Evolutionary conservation across 73 alveolate species (phyloP).

Genomic region (Uronychia binucleata): DNA sequence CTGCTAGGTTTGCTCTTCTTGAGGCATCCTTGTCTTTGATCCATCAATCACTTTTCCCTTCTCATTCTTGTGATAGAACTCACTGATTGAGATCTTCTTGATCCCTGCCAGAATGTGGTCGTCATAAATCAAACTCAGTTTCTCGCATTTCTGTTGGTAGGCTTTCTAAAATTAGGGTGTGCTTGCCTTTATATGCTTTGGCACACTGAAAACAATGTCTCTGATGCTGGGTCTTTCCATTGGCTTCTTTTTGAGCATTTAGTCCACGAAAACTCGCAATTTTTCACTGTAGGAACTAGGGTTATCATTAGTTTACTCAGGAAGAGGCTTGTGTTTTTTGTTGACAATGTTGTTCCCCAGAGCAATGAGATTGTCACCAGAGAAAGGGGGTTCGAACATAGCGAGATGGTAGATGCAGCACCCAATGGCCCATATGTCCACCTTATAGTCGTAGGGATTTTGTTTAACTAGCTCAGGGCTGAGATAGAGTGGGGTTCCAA

Average conservation of each 20-base stretch:
- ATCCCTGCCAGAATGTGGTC: background rate
- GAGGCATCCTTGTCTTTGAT: no score
- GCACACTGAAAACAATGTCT: constrained; percentile 11
- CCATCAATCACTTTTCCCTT: no score
- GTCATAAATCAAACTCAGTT: background rate
- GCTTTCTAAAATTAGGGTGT: background rate
- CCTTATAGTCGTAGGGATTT: constrained; percentile 84
- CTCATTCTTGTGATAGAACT: no score
- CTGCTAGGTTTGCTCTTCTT: no score
- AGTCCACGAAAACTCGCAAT: constrained; percentile 2
- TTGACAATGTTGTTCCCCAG: constrained; percentile 75
- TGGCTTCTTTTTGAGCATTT: constrained; percentile 22
- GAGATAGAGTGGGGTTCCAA: constrained; percentile 90
- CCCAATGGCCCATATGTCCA: constrained; percentile 94
- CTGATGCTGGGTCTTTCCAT: constrained; percentile 16
- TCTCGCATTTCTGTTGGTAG: background rate
- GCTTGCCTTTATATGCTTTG: background rate
- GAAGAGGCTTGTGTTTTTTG: constrained; percentile 73
- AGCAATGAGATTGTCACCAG: constrained; percentile 72
- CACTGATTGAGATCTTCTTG: background rate
- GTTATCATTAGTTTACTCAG: constrained; percentile 16
- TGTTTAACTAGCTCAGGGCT: constrained; percentile 92
- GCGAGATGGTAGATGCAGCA: constrained; percentile 85
- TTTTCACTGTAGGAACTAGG: background rate
- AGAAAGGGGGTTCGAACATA: constrained; percentile 85